Percentiles rank a stretch among this genome's conserved stretches.
Conservation (phyloP, 495 filamentous ascomycete species). For the Penicillium arizonense region DNA sequence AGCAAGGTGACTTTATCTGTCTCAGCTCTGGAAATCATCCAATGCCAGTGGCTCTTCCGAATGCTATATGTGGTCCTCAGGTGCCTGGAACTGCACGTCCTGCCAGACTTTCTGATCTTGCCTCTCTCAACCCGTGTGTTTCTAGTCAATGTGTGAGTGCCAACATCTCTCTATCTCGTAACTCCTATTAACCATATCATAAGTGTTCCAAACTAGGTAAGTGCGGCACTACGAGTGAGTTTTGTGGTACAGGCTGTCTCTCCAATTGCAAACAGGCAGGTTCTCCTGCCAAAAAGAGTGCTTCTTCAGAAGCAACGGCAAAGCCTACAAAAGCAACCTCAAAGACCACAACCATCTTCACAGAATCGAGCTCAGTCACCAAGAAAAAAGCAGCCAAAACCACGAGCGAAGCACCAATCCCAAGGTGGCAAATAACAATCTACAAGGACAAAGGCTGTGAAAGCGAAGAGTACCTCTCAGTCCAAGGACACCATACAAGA, state of each 20-base stretch:
- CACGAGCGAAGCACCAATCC: background rate
- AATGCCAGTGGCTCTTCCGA: slow-evolving; percentile 19
- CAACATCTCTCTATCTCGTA: background rate
- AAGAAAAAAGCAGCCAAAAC: background rate
- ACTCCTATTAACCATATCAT: background rate
- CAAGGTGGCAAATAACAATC: background rate
- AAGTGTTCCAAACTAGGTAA: background rate
- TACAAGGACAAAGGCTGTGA: background rate
- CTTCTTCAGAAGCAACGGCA: background rate
- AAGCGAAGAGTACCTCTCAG: background rate
- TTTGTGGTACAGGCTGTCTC: background rate
- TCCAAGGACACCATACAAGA: slow-evolving; percentile 9
- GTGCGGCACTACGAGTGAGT: slow-evolving; percentile 4
- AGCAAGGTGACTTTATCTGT: slow-evolving; percentile 13
- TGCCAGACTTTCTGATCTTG: slow-evolving; percentile 10
- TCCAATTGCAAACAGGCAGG: background rate
- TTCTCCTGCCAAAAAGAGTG: background rate
- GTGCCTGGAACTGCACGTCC: slow-evolving; percentile 15
- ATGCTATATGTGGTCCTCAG: slow-evolving; percentile 19
- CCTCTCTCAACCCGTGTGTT: slow-evolving; percentile 14
- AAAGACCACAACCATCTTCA: background rate
- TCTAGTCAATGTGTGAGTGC: slow-evolving; percentile 12
- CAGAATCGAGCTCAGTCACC: background rate
- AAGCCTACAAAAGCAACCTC: background rate
- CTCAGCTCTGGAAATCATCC: slow-evolving; percentile 13